Conservation (phyloP, 768 basidiomycete species). For the Suillus paluster region DNA sequence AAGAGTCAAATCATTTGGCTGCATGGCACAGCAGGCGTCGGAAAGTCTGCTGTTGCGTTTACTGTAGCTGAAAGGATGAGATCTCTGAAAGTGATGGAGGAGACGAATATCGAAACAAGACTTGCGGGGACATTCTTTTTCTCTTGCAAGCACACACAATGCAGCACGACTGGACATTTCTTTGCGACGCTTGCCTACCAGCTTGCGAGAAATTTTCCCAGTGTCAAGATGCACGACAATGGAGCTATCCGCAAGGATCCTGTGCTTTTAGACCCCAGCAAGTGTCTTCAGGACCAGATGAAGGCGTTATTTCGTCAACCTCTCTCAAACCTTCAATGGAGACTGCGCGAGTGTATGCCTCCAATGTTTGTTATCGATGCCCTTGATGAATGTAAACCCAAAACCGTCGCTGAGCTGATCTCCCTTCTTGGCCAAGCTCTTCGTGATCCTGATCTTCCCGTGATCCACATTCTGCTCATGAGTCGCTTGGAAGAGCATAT, state of each 20-base stretch:
- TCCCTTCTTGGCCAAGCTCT: not conserved
- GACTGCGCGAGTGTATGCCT: not conserved
- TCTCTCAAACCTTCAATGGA: not conserved
- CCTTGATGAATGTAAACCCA: not conserved
- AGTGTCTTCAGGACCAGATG: not conserved
- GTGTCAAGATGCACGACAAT: not conserved
- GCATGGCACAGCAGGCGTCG: not conserved
- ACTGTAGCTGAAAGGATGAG: not conserved
- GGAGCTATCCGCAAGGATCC: not conserved
- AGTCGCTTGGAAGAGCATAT: not conserved
- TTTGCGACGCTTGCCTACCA: not conserved
- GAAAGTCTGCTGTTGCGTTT: slow-evolving; percentile 1
- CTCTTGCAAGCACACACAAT: not conserved
- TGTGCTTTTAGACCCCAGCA: not conserved
- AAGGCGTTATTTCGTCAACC: not conserved
- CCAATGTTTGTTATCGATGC: not conserved
- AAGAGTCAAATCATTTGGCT: not conserved
- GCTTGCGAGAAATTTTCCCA: not conserved
- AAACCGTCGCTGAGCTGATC: not conserved
- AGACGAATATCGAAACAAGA: not conserved
- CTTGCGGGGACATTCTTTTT: slow-evolving; percentile 1
- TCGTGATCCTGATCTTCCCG: too few relatives aligned
- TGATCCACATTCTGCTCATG: not conserved
- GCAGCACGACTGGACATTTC: not conserved
- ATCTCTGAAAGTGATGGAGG: not conserved